A percentile compares a stretch with the other conserved stretches of the same genome.
These are phyloP conservation scores for Albatrellus ellisii DNA, from an alignment of 768 basidiomycete species.

Conservation along the genomic window DNA sequence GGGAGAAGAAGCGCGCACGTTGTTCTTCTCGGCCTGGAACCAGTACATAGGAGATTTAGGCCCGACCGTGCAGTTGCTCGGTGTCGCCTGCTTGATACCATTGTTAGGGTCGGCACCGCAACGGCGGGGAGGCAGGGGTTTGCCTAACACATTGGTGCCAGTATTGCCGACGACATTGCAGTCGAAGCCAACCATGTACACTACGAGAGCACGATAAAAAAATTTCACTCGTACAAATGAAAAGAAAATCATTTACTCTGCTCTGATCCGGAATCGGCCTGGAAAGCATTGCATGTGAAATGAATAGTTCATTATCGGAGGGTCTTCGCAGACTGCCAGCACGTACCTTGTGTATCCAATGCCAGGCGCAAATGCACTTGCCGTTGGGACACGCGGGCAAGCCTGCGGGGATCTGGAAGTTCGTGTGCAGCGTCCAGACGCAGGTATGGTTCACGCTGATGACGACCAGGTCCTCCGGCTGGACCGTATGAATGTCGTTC, in stretches of 20 bases:
- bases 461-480: slow-evolving; percentile 29
- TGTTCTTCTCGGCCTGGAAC: slow-evolving; percentile 26
- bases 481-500: slow-evolving; percentile 21
- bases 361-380: slow-evolving; percentile 31
- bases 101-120: slow-evolving; percentile 23
- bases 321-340: not conserved
- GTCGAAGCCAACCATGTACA: slow-evolving; percentile 28
- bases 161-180: slow-evolving; percentile 24
- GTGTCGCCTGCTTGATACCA: slow-evolving; percentile 10
- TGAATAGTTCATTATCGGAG: not conserved
- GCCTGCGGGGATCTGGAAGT: slow-evolving; percentile 27
- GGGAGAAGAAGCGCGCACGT: slow-evolving; percentile 19
- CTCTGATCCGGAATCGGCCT: slow-evolving; percentile 20
- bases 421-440: slow-evolving; percentile 27
- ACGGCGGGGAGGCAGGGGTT: slow-evolving; percentile 21
- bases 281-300: slow-evolving; percentile 1
- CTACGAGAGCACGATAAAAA: slow-evolving; percentile 7
- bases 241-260: slow-evolving; percentile 19
- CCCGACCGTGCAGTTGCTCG: slow-evolving; percentile 27
- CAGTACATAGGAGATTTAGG: slow-evolving; percentile 28
- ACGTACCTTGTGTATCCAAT: slow-evolving; percentile 25
- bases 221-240: not conserved
- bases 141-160: slow-evolving; percentile 19
- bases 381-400: slow-evolving; percentile 31
- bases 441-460: slow-evolving; percentile 32